Evolutionary conservation across 2,329 filamentous ascomycete species (phyloP), one percentile per base, ranked within the genome.

Genomic region (Neonectria neomacrospora): DNA sequence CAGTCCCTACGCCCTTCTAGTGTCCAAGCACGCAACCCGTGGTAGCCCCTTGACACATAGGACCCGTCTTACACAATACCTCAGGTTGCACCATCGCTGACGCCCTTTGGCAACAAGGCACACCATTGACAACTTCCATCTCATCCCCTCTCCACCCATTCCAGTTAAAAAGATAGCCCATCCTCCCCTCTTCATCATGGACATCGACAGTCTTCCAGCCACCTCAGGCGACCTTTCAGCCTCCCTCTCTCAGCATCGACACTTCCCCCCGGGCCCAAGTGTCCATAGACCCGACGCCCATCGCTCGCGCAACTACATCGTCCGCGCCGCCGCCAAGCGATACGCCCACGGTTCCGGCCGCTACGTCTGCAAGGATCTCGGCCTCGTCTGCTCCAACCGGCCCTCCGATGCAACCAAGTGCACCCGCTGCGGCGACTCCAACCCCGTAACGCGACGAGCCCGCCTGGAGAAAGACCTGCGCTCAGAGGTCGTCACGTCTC

Each of bases 251-350:
- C 57, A 71, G 39, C 54, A 70, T 32, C 69, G 68, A 48, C 71
- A 73, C 50, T 65, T 73, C 12, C 68, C 63, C 10, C 22, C 59
- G 3, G 52, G 39, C 6, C 51, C 59, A 30, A 67, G 56, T 14
- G 22, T 41, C 14, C n/a, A 55, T n/a, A 71, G 58, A 30, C 57
- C 63, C 10, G 54, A 64, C n/a, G 51, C 58, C 11, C 66, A 70
- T 16, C 71, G 65, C 22, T 70, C 71, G 5, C 70, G 67, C 54
- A 76, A 74, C 54, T 72, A 77, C 58, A 67, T 76, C 30, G 64
- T 78, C 58, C 76, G 76, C 57, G 73, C 72, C 48, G 71, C 71
- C 41, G 75, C 75, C 18, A 77, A 77, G 62, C 74, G 73, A 16
- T 70, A 75, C 45, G 71, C 69, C 16, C 67, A 70, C n/a, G 50